A percentile compares a stretch with the other conserved stretches of the same genome.
These are phyloP conservation scores for Lyophyllum semitale DNA, from an alignment of 768 basidiomycete species.

Conservation along the genomic window DNA sequence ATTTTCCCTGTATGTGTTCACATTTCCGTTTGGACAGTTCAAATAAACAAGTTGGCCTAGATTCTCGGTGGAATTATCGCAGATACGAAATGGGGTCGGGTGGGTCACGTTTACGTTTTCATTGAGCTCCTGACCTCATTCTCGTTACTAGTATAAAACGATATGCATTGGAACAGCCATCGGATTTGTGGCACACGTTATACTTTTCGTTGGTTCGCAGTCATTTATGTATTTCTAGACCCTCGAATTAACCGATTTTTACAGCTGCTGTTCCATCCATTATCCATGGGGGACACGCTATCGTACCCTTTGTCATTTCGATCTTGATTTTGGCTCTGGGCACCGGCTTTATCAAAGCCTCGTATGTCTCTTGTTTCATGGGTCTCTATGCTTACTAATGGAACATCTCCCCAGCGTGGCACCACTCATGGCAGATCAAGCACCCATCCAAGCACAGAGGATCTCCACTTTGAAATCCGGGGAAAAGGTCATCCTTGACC, in stretches of 20 bases:
- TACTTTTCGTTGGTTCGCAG: conserved; percentile 13
- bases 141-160: conserved; percentile 31
- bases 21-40: no score
- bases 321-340: conserved; percentile 10
- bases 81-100: conserved; percentile 40
- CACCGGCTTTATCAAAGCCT: conserved; percentile 18
- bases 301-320: conserved; percentile 13
- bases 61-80: conserved; percentile 39
- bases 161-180: conserved; percentile 30
- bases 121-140: neutral
- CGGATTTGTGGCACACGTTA: conserved; percentile 23
- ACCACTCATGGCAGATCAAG: conserved; percentile 19
- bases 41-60: conserved; percentile 7
- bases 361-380: conserved; percentile 1
- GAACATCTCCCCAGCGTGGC: conserved; percentile 7
- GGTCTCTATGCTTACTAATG: neutral
- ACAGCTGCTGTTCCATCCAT: conserved; percentile 13
- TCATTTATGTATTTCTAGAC: no score
- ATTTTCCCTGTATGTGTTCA: conserved; percentile 13
- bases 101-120: neutral
- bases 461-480: conserved; percentile 12
- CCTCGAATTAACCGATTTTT: neutral
- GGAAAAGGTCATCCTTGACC: conserved; percentile 17
- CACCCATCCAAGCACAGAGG: conserved; percentile 9
- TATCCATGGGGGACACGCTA: conserved; percentile 17